These are phyloP conservation scores for Hsuehochloa calcarea DNA, from an alignment of 176 grass and related monocot genomes.

Conservation along the genomic window DNA sequence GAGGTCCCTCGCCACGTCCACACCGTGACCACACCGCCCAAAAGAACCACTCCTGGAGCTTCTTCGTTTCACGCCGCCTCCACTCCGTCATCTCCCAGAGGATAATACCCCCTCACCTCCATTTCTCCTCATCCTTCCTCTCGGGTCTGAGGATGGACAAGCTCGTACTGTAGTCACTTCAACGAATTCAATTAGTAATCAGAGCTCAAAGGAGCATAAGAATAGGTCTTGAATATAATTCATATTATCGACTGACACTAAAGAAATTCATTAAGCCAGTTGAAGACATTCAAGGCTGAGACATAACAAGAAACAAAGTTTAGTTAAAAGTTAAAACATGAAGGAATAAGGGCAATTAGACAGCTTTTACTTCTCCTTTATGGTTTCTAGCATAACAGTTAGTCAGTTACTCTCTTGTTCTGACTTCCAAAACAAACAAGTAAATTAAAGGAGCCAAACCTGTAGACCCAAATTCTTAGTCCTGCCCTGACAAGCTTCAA, in stretches of 20 bases:
- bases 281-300: not conserved
- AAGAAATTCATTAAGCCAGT: not conserved
- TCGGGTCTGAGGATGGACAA: no score
- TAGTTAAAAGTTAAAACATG: not conserved
- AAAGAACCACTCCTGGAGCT: no score
- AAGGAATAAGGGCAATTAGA: not conserved
- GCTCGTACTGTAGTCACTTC: no score
- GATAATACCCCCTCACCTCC: no score
- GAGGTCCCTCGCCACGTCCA: no score
- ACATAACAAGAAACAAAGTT: not conserved
- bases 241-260: not conserved
- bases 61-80: no score
- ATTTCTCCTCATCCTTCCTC: no score
- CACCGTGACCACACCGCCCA: no score
- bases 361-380: not conserved
- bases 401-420: not conserved
- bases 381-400: not conserved
- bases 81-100: no score
- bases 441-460: conserved; percentile 42
- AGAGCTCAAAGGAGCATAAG: not conserved
- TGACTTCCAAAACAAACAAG: not conserved
- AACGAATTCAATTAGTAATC: not conserved
- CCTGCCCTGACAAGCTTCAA: conserved; percentile 75
- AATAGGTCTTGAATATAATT: not conserved
- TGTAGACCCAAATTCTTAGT: conserved; percentile 83